These are phyloP conservation scores for Dysphania ambrosioides DNA, from an alignment of 148 eudicot species.

Conservation along the genomic window DNA sequence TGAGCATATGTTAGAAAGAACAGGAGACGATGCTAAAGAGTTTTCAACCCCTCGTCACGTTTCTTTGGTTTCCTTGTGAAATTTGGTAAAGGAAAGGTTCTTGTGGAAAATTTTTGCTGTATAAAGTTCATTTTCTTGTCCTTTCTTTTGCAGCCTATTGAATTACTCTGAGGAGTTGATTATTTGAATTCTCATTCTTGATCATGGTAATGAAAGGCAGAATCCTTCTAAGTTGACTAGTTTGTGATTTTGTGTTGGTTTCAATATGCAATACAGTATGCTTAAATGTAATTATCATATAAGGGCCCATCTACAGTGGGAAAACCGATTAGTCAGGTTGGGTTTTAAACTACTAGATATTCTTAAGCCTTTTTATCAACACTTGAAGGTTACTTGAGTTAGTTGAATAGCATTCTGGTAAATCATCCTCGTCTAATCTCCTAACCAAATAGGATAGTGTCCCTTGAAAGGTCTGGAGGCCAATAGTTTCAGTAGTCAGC, in stretches of 20 bases:
- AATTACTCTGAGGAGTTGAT: not conserved
- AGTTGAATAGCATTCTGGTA: too few relatives aligned
- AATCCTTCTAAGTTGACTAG: not conserved
- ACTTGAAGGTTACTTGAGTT: too few relatives aligned
- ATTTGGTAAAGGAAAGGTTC: not conserved
- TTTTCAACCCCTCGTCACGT: not conserved
- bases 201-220: not conserved
- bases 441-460: too few relatives aligned
- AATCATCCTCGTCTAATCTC: too few relatives aligned
- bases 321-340: too few relatives aligned
- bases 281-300: too few relatives aligned
- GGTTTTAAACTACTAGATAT: too few relatives aligned
- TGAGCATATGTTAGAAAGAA: not conserved
- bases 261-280: too few relatives aligned
- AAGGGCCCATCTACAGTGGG: too few relatives aligned
- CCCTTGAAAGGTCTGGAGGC: too few relatives aligned
- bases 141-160: not conserved
- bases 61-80: constrained; percentile 2
- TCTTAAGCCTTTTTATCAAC: too few relatives aligned
- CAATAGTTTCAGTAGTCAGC: too few relatives aligned
- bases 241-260: not conserved
- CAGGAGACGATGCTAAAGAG: not conserved
- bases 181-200: not conserved
- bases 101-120: not conserved
- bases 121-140: not conserved